A percentile compares a stretch with the other conserved stretches of the same genome.
These are phyloP conservation scores for Leishmania braziliensis DNA, from an alignment of 208 protist genomes.

Conservation along the genomic window DNA sequence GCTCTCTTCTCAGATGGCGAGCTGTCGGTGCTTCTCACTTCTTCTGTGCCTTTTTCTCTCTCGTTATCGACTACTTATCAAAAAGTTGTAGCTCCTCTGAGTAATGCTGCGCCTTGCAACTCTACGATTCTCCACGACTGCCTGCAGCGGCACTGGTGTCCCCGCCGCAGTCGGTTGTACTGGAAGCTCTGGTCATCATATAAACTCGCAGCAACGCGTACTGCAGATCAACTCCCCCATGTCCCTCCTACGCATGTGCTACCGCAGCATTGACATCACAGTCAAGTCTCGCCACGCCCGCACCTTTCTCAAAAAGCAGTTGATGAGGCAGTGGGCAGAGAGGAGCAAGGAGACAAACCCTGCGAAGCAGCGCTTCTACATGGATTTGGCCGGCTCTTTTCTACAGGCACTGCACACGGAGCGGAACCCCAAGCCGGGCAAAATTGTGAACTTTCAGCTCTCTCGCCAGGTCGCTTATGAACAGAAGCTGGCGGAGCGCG, in stretches of 20 bases:
- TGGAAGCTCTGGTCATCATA: constrained; percentile 28
- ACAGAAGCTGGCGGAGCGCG: constrained; percentile 61
- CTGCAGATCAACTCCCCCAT: constrained; percentile 80
- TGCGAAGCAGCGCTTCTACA: constrained; percentile 86
- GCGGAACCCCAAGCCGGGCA: constrained; percentile 73
- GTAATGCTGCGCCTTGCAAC: constrained; percentile 17
- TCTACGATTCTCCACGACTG: constrained; percentile 3
- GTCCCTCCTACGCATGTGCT: constrained; percentile 90
- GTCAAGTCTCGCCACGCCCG: constrained; percentile 88
- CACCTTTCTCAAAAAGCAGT: constrained; percentile 79
- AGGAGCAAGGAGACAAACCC: constrained; percentile 77
- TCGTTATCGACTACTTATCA: neutral
- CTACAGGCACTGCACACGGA: constrained; percentile 85
- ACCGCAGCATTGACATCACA: constrained; percentile 89
- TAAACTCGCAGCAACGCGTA: constrained; percentile 83
- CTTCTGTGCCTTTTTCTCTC: neutral
- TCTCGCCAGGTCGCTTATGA: constrained; percentile 77
- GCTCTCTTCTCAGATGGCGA: neutral
- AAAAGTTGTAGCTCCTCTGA: no score
- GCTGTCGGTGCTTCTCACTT: neutral
- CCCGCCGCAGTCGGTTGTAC: neutral
- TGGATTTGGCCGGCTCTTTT: constrained; percentile 88
- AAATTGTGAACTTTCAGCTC: constrained; percentile 73
- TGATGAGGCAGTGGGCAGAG: constrained; percentile 79
- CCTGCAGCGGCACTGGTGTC: neutral